Base-by-base conservation (phyloP, 768 basidiomycete species). In the Collybia sordida region DNA sequence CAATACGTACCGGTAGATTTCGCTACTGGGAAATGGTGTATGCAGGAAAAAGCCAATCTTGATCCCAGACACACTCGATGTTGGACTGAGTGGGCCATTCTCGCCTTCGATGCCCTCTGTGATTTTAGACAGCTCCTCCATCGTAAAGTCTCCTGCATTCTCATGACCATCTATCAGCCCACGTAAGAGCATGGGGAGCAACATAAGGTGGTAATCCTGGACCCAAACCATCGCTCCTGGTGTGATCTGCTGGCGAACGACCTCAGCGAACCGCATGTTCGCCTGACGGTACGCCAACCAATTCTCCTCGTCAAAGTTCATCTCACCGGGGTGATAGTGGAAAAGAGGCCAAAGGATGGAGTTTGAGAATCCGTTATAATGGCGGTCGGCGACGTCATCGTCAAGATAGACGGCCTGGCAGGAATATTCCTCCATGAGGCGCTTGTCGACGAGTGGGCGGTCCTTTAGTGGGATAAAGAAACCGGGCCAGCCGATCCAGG, bases 341-440 rank as follows among this genome's bases (percentile, higher is more conserved):
- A 99, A 98, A 41, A 99, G 77, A 2, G 97, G 97, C 97, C 97
- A 99, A 44, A 99, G 84, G 71, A 99, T 98, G 47, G 95, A 97
- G 74, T 99, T 99, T 59, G 95, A 96, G 80, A 99, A 98, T 49
- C 97, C 93, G 65, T 95, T 95, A 73, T 93, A 99, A 70, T 98
- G 95, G 45, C 88, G 82, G 68, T 99, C 97, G n/a, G 97, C 96
- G 56, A 99, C 83, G 62, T 98, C 96, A 65, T 98, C 96, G 53
- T 94, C 90, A 59, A 99, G 86, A 72, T 97, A 97, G 61, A 99
- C 97, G 18, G 97, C 96, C 66, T 95, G 93, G 67, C 96, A 99
- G 24, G 90, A 90, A 70, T 93, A 96, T 67, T 98, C 96, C 48
- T 93, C 90, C 83, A 84, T 85, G 50, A 99, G 84, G 6, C 93